Evolutionary conservation across 345 rosid species (phyloP), one percentile per base, ranked within the genome.

Genomic region (Physaria fendleri): DNA sequence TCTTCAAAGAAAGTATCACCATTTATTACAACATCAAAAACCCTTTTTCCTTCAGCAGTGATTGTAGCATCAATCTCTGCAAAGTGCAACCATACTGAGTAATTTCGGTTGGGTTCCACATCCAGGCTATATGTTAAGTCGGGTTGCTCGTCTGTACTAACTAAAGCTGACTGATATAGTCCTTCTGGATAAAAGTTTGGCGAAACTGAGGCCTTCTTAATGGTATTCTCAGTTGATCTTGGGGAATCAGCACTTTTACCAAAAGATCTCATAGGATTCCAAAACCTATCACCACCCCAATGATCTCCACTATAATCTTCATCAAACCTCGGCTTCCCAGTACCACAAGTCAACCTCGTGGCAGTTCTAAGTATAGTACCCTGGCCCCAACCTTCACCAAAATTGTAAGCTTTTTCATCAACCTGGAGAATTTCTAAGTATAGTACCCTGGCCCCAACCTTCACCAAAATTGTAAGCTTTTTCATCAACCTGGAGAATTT

Each of bases 241-340:
- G 76, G 68, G 60, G 71, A 61, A 80, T 85, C 99, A 23, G 85
- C 73, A 60, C 55, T 62, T 27, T 65, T 72, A 37, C 80, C 83
- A 62, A 90, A 94, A 42, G 95, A 75, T 50, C 60, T 69, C 38
- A 81, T 59, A 0, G 83, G 77, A 45, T 51, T 56, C 99, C 99
- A 94, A 76, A 83, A 94, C 72, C 99, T 90, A 73, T 94, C 99
- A 69, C 99, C 97, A 44, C 99, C 96, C 99, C 99, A 94, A 34
- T 33, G 85, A 62, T 90, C 85, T 12, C 81, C 99, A 30, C 79
- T 69, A 27, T 83, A 90, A 56, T 87, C 97, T 64, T 62, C 81
- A 74, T 71, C 97, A 49, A 94, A 89, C 71, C 64, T 87, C 2
- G 85, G 59, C 72, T 69, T 71, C 47, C 85, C 81, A 17, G 77